Percentiles rank a stretch among this genome's conserved stretches.
Evolutionary conservation across 1,284 basidiomycete genomes (phyloP).

Genomic region (Phaffia rhodozyma): DNA sequence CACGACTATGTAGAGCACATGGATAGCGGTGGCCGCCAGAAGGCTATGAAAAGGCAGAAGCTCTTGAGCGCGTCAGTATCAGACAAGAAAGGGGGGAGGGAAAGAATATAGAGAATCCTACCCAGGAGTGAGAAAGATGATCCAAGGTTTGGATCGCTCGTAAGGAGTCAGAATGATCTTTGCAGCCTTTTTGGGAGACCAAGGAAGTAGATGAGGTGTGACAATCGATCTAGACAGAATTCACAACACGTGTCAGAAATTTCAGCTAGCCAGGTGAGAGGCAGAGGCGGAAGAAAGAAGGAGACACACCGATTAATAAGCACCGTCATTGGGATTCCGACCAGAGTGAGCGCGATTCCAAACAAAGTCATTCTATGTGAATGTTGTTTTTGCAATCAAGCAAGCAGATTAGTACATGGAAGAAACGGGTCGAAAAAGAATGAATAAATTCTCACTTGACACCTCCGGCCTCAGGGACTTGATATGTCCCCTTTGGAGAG

Average conservation of each 20-base stretch:
- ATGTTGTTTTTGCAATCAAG: not conserved
- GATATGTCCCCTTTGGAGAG: constrained; percentile 50
- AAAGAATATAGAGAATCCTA: constrained; percentile 30
- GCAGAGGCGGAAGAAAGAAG: not conserved
- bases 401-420: not conserved
- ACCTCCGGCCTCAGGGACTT: constrained; percentile 53
- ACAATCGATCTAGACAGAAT: constrained; percentile 54
- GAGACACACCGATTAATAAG: constrained; percentile 58
- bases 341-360: constrained; percentile 48
- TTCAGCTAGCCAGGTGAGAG: too few relatives aligned
- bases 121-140: constrained; percentile 71
- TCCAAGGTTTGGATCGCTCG: constrained; percentile 65
- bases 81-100: too few relatives aligned
- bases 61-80: not conserved
- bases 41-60: constrained; percentile 71
- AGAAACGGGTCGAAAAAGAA: not conserved
- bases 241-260: not conserved
- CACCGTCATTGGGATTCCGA: constrained; percentile 65
- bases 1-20: constrained; percentile 56
- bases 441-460: constrained; percentile 35
- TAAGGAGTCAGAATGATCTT: constrained; percentile 67
- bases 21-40: constrained; percentile 52
- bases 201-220: constrained; percentile 66
- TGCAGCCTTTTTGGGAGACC: constrained; percentile 50
- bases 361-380: constrained; percentile 31